These are phyloP conservation scores for Brachypodium distachyon DNA, from an alignment of 202 grass and related monocot genomes.

Conservation along the genomic window DNA sequence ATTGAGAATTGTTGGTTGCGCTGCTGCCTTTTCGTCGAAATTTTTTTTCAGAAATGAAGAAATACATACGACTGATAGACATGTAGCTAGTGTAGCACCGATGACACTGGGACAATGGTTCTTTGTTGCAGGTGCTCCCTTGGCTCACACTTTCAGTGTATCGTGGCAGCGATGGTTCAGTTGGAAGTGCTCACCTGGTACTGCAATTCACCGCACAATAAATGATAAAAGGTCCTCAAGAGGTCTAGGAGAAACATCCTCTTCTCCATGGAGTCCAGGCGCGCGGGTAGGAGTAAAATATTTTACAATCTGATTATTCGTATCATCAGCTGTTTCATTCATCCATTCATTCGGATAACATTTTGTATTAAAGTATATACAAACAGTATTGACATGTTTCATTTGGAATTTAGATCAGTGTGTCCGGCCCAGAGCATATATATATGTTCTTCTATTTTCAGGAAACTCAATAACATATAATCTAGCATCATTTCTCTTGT, in stretches of 20 bases:
- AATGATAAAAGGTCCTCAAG: conserved; percentile 55
- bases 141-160: not conserved
- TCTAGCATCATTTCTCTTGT: conserved; percentile 86
- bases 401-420: conserved; percentile 30
- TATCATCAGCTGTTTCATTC: not conserved
- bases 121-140: too few relatives aligned
- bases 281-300: conserved; percentile 38
- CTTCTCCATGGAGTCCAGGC: conserved; percentile 83
- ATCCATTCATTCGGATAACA: not conserved
- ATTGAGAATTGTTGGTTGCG: too few relatives aligned
- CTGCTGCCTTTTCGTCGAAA: too few relatives aligned
- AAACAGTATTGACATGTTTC: not conserved
- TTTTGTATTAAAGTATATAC: not conserved
- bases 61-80: too few relatives aligned
- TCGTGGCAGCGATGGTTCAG: not conserved
- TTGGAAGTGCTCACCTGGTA: not conserved
- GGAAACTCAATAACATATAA: conserved; percentile 87
- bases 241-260: conserved; percentile 83
- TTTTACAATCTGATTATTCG: too few relatives aligned
- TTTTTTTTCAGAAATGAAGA: too few relatives aligned
- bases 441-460: not conserved
- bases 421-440: too few relatives aligned
- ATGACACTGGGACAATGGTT: too few relatives aligned
- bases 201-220: conserved; percentile 36
- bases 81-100: too few relatives aligned